Evolutionary conservation across 1,284 basidiomycete genomes (phyloP), one percentile per base, ranked within the genome.

Genomic region (Cutaneotrichosporon cutaneum): DNA sequence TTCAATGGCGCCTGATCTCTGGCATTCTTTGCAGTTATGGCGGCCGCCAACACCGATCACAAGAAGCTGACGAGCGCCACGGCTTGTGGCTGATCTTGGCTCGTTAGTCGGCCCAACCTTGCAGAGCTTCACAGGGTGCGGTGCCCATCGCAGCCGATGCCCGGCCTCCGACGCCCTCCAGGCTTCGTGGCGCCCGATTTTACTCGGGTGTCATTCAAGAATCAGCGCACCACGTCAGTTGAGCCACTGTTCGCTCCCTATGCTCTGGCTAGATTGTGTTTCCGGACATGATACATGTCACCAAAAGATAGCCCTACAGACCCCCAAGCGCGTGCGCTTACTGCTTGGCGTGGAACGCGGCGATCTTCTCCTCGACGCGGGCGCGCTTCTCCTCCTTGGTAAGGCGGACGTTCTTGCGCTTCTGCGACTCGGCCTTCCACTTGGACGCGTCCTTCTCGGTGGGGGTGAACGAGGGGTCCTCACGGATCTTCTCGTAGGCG

Each of bases 401-500:
- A 77, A 94, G 89, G 81, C 84, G 90, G 73, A 72, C 72, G 64
- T 82, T 80, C 82, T 85, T 86, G 86, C 86, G 85, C 81, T 94
- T 93, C 77, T 85, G 81, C 63, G 83, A 83, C 82, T 97, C 94
- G 47, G 89, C 84, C 77, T 89, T 92, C 94, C 94, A 99, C 84
- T 98, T 89, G 77, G 86, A 87, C 44, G 72, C 65, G 62, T 87
- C 81, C 85, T 98, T 98, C 70, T 96, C 92, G 52, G 92, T 89
- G 56, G 93, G 88, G 80, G 90, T 88, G 87, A 94, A 95, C 18
- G 82, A 79, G 58, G 96, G 95, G 81, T 97, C 89, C 80, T 95
- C 94, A 68, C 96, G 92, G 82, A 99, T 99, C 67, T 92, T 90
- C 58, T 89, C 88, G 81, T 94, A 90, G 2, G 92, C 93, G 72